These are phyloP conservation scores for Dalbergia cultrata DNA, from an alignment of 306 rosid genomes.

Conservation along the genomic window DNA sequence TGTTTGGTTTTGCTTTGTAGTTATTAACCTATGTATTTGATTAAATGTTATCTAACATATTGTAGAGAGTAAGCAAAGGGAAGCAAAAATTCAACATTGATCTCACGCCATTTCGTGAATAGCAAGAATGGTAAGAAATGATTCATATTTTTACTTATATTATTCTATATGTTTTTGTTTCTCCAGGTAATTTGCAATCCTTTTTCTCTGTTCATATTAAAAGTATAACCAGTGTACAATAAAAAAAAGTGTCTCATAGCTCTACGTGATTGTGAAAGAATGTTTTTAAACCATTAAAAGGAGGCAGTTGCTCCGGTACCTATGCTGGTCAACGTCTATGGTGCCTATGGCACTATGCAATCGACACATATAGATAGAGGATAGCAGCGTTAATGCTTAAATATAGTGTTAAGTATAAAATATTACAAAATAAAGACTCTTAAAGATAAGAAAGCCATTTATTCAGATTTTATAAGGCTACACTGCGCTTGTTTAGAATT, in stretches of 20 bases:
- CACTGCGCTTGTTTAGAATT: too few species aligned
- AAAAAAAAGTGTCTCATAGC: background rate
- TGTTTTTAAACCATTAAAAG: conserved; percentile 4
- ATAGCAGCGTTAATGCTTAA: too few species aligned
- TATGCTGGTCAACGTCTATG: too few species aligned
- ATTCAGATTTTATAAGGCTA: too few species aligned
- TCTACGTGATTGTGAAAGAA: background rate
- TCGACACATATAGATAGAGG: too few species aligned
- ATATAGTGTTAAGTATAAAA: too few species aligned
- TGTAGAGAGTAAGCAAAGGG: conserved; percentile 90
- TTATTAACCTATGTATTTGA: conserved; percentile 28
- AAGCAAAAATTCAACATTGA: conserved; percentile 81
- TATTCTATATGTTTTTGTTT: conserved; percentile 4
- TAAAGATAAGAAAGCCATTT: too few species aligned
- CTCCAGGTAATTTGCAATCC: conserved; percentile 10
- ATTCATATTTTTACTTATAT: background rate
- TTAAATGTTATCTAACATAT: conserved; percentile 34
- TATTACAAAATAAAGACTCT: too few species aligned
- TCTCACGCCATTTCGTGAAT: conserved; percentile 79
- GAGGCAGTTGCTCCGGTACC: background rate
- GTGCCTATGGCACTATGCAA: too few species aligned
- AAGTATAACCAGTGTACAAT: background rate
- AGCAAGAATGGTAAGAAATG: conserved; percentile 55
- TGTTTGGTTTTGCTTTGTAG: conserved; percentile 15
- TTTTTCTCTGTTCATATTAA: background rate